Evolutionary conservation across 768 basidiomycete genomes (phyloP).

Genomic region (Boletales sp.): DNA sequence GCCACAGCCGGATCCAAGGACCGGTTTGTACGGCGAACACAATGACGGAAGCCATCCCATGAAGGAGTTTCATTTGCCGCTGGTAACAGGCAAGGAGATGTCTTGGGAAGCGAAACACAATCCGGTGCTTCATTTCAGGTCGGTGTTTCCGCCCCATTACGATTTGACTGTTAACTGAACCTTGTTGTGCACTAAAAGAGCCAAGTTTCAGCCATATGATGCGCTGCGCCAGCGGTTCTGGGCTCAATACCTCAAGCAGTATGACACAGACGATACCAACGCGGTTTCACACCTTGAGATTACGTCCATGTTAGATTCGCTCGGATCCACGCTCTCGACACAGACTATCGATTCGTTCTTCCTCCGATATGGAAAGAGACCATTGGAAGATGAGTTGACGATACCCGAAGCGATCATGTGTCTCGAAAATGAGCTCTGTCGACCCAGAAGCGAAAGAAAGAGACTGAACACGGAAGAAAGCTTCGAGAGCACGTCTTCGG

Average conservation of each 20-base stretch:
- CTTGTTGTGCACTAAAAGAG: conserved; percentile 41
- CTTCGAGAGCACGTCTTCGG: conserved; percentile 47
- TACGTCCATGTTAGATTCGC: conserved; percentile 93
- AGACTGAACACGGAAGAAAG: conserved; percentile 49
- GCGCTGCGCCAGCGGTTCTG: conserved; percentile 89
- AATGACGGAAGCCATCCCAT: conserved; percentile 44
- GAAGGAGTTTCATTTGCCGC: conserved; percentile 65
- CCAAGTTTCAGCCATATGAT: conserved; percentile 94
- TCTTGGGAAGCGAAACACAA: conserved; percentile 71
- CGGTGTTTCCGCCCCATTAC: neutral
- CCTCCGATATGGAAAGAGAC: conserved; percentile 59
- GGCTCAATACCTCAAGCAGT: conserved; percentile 83
- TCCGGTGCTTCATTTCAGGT: conserved; percentile 70
- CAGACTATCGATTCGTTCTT: conserved; percentile 84
- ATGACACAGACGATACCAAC: conserved; percentile 81
- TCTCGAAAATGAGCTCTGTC: conserved; percentile 79
- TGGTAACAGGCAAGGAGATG: conserved; percentile 58
- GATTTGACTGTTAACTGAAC: conserved; percentile 1
- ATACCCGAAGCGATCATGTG: conserved; percentile 78
- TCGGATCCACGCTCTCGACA: conserved; percentile 85
- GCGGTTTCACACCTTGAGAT: conserved; percentile 80
- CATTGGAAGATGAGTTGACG: conserved; percentile 67
- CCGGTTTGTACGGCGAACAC: conserved; percentile 43
- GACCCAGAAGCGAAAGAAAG: conserved; percentile 70
- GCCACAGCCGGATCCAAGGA: conserved; percentile 58